Evolutionary conservation across 345 rosid genomes (phyloP).

Genomic region (Balakata baccata): DNA sequence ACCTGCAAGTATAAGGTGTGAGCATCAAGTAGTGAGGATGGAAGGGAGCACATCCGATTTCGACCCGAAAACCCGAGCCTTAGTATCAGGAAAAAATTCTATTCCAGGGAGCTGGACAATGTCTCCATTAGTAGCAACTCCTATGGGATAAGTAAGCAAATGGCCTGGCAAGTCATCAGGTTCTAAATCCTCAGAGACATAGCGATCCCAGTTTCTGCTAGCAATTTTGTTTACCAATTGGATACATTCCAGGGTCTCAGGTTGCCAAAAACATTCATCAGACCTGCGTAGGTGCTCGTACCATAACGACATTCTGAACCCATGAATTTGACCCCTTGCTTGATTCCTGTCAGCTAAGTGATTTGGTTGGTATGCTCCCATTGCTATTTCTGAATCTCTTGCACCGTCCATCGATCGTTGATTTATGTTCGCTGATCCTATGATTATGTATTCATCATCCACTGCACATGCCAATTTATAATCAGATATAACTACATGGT

Average conservation of each 20-base stretch:
- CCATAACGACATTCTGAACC: constrained; percentile 50
- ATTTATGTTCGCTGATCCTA: constrained; percentile 54
- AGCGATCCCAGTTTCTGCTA: constrained; percentile 33
- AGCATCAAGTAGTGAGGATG: constrained; percentile 37
- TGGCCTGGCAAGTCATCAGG: constrained; percentile 44
- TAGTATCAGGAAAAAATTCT: constrained; percentile 45
- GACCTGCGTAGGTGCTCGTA: constrained; percentile 41
- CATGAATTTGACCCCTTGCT: constrained; percentile 51
- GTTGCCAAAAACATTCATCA: constrained; percentile 30
- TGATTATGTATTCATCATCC: constrained; percentile 46
- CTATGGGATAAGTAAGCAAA: constrained; percentile 45
- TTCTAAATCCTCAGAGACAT: constrained; percentile 23
- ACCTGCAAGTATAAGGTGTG: not conserved
- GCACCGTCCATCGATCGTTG: constrained; percentile 57
- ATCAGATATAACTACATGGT: not conserved
- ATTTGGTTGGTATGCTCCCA: constrained; percentile 47
- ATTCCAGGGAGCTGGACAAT: constrained; percentile 26
- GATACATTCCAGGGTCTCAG: constrained; percentile 42
- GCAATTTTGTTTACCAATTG: constrained; percentile 39
- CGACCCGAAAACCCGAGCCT: constrained; percentile 38
- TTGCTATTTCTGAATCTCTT: constrained; percentile 53
- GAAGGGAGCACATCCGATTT: constrained; percentile 41
- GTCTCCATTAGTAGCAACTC: constrained; percentile 29
- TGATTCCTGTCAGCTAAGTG: constrained; percentile 25
- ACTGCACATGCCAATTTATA: constrained; percentile 21